Conservation (phyloP, 768 basidiomycete genomes). For the Lactarius trivialis region DNA sequence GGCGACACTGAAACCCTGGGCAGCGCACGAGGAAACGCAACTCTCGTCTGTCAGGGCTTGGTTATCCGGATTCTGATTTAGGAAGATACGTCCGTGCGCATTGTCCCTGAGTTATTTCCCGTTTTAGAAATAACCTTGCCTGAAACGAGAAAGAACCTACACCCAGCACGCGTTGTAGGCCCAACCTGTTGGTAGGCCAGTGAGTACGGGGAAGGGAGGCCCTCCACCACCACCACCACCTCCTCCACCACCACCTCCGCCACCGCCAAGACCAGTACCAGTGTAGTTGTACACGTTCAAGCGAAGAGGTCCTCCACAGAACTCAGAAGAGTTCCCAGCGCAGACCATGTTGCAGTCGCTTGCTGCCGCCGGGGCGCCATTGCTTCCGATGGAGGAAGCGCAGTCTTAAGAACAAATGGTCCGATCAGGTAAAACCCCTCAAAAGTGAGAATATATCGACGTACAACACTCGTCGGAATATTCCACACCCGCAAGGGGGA, state of each 20-base stretch:
- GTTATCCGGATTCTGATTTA: conserved; percentile 35
- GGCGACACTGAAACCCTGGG: conserved; percentile 55
- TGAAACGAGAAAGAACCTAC: conserved; percentile 25
- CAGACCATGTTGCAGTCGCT: conserved; percentile 64
- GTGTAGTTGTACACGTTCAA: conserved; percentile 68
- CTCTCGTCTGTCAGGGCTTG: conserved; percentile 46
- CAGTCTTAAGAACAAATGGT: conserved; percentile 37
- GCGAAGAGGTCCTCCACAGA: conserved; percentile 67
- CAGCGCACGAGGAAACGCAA: conserved; percentile 55
- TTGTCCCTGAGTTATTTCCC: conserved; percentile 40
- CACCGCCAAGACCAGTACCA: conserved; percentile 45
- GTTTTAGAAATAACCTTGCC: neutral
- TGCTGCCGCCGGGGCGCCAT: conserved; percentile 40
- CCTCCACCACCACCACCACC: neutral
- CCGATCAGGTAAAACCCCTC: neutral
- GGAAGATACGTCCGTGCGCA: conserved; percentile 55
- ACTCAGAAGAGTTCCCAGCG: conserved; percentile 52
- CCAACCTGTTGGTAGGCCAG: conserved; percentile 16
- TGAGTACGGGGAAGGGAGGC: conserved; percentile 15
- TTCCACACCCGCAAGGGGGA: conserved; percentile 35
- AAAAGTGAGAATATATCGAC: neutral
- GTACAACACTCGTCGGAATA: conserved; percentile 49
- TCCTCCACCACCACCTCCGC: conserved; percentile 18
- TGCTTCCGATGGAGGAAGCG: conserved; percentile 39
- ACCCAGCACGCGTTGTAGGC: conserved; percentile 42